Base-by-base conservation (phyloP, 2,329 filamentous ascomycete species). In the Pyricularia sp. region DNA sequence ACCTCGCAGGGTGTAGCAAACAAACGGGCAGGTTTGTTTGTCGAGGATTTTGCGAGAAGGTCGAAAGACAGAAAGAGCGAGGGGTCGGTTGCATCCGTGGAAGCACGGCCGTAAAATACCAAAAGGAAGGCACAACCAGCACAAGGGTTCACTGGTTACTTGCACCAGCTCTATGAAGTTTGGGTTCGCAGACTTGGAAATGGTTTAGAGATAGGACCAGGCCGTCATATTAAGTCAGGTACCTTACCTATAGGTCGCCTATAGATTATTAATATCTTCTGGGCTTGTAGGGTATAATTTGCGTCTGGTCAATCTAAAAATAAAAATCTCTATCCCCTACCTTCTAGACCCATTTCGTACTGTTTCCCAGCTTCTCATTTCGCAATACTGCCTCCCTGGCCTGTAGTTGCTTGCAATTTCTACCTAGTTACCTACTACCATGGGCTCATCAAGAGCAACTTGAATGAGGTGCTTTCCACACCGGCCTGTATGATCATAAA, bases 101-200 rank as follows among this genome's bases (percentile, higher is more conserved):
- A 63, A 25, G 59, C 59, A 63, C 59, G 59, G 59, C 59, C 59
- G 59, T 63, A 63, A 63, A 63, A 63, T 14, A 63, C 59, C 59
- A 63, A 28, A 63, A 20, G 59, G 59, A 63, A 63, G 26, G 25
- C 25, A 63, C 59, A 28, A 63, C 12, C 59, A 63, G 31, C 25
- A 20, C 59, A 63, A 63, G 59, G 59, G 12, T 11, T 26, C 58
- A 55, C 42, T n/a, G 42, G 42, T 2, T 12, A n/a, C 17, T n/a
- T 55, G 42, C 42, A n/a, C 20, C 42, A 55, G 6, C 9, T 55
- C 20, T n/a, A 55, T 7, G 2, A 23, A 2, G 3, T 7, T 55
- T 55, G 42, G 42, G 11, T n/a, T 55, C 6, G 6, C 4, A 42
- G 4, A 20, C 0, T 17, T 55, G 20, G 20, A 55, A 9, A 55